phyloP scores from a whole-genome alignment of 768 basidiomycete species.

The Lyophyllum semitale region DNA sequence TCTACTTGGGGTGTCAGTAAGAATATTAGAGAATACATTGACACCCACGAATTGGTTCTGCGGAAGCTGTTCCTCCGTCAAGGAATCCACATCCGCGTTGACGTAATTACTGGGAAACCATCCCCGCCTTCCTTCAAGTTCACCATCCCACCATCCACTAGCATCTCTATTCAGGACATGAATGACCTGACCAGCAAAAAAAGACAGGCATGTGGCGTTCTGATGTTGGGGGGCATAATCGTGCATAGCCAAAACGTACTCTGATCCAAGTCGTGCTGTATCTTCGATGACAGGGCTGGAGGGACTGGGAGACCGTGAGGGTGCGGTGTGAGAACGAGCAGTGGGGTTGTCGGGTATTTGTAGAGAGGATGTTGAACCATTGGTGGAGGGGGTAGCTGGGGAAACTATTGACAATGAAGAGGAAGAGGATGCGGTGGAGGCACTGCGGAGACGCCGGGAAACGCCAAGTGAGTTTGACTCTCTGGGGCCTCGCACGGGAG shows the following conservation, averaged over 20 bases:
- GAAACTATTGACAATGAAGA: slow-evolving; percentile 55
- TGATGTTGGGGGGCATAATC: slow-evolving; percentile 78
- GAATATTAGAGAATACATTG: slow-evolving; percentile 9
- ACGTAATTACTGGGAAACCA: slow-evolving; percentile 99
- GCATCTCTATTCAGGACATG: slow-evolving; percentile 85
- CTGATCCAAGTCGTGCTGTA: slow-evolving; percentile 49
- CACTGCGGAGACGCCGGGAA: slow-evolving; percentile 43
- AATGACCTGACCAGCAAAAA: slow-evolving; percentile 89
- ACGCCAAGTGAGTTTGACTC: slow-evolving; percentile 30
- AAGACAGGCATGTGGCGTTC: slow-evolving; percentile 81
- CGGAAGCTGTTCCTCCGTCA: slow-evolving; percentile 59
- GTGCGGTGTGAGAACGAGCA: slow-evolving; percentile 17
- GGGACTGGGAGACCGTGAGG: slow-evolving; percentile 42
- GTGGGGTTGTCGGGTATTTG: slow-evolving; percentile 32
- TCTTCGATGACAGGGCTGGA: slow-evolving; percentile 48
- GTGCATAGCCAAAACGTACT: slow-evolving; percentile 91
- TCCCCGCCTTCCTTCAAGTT: slow-evolving; percentile 83
- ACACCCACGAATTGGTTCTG: slow-evolving; percentile 38
- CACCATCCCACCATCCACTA: slow-evolving; percentile 99
- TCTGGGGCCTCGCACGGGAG: slow-evolving; percentile 32
- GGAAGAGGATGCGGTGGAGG: slow-evolving; percentile 56
- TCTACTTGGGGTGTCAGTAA: slow-evolving; percentile 21
- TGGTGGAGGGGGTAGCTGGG: slow-evolving; percentile 56
- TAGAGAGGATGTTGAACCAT: slow-evolving; percentile 53
- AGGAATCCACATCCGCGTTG: slow-evolving; percentile 58